Evolutionary conservation across 768 basidiomycete genomes (phyloP), one percentile per base, ranked within the genome.

Genomic region (Mycena filopes): DNA sequence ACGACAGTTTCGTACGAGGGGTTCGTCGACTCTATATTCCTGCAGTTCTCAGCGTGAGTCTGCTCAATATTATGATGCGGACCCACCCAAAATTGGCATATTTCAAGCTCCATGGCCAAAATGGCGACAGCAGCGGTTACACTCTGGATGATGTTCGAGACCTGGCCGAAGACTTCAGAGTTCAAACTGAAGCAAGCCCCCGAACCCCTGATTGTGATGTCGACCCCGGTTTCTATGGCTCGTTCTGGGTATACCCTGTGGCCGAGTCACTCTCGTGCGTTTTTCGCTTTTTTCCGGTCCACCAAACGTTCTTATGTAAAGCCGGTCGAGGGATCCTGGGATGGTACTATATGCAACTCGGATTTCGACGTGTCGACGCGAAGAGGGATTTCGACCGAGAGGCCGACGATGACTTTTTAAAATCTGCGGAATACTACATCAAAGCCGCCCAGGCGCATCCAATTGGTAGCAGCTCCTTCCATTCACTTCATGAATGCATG

Each of bases 161-260:
- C 33, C 54, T 75, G 43, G 78, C 79, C 15, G 72, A 71, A 15
- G 73, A 79, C 23, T 57, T 81, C 6, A 70, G 79, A 23, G 70
- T 69, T 8, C 79, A 81, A 55, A 65, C 70, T 1, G 76, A 78
- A n/a, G 66, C 69, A 4, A 71, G 76, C 55, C 72, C 73, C n/a
- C 69, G 67, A 23, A 28, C 55, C 23, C 42, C 36, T 12, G 51
- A 51, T 26, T 50, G 33, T 16, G 18, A 72, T 16, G 25, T n/a
- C 4, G 76, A 79, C 58, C 66, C 73, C 11, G 80, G 76, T 1
- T 78, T 79, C 60, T 40, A 69, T n/a, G 63, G 33, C 0, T 57
- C 82, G 5, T 84, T 81, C 69, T 80, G 77, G 73, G 48, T 66
- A 21, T 80, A 81, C 65, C 79, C 79, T 3, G 66, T 72, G 31